Evolutionary conservation across 2,329 filamentous ascomycete genomes (phyloP).

Genomic region (Arthrobotrys musiformis): DNA sequence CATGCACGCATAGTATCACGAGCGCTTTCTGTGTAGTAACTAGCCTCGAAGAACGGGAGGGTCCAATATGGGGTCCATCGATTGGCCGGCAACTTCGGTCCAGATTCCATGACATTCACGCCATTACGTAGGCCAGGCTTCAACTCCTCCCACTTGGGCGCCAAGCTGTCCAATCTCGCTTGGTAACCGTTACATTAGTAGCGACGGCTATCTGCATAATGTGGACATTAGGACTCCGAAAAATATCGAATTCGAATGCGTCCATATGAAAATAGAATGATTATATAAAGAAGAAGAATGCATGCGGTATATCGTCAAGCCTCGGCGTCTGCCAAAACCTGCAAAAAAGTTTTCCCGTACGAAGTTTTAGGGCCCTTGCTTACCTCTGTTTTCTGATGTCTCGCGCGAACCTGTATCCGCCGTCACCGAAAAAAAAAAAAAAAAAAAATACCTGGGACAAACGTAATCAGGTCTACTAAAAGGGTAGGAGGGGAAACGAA

Average conservation of each 20-base stretch:
- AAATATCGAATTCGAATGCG: not conserved
- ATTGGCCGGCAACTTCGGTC: not conserved
- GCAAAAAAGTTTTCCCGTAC: not conserved
- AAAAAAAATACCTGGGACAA: too few relatives aligned
- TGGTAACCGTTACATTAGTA: constrained; percentile 16
- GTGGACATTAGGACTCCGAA: not conserved
- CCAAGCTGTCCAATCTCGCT: constrained; percentile 26
- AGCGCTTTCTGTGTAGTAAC: too few relatives aligned
- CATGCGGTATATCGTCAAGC: not conserved
- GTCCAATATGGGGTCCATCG: not conserved
- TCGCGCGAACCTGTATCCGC: not conserved
- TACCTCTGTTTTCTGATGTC: not conserved
- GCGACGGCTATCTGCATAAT: constrained; percentile 1
- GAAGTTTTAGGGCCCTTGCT: not conserved
- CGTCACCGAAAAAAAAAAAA: not conserved
- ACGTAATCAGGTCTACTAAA: not conserved
- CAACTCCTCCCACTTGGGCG: not conserved
- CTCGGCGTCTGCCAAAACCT: constrained; percentile 8
- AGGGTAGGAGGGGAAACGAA: not conserved
- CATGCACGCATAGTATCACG: too few relatives aligned
- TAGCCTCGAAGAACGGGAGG: too few relatives aligned
- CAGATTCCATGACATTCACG: not conserved
- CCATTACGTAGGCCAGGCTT: constrained; percentile 5
- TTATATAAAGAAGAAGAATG: not conserved
- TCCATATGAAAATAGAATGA: not conserved